Conservation (phyloP, 1,139 yeast genomes). For the Meyerozyma guilliermondii region DNA sequence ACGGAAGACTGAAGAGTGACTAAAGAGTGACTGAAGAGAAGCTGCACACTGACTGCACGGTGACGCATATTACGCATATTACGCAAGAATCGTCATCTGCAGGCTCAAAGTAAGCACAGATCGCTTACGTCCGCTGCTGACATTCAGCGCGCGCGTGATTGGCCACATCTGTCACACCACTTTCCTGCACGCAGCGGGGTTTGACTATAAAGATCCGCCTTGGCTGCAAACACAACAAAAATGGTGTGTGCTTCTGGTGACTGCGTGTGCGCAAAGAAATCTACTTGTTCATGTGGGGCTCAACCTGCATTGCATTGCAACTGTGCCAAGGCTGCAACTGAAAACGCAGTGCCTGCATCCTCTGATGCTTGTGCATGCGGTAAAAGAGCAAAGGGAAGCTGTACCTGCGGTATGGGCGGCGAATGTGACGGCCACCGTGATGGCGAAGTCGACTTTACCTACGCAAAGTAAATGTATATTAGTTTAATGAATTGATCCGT, state of each 20-base stretch:
- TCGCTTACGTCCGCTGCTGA: background rate
- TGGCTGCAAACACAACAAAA: conserved; percentile 5
- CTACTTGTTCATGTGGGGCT: conserved; percentile 49
- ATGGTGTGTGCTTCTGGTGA: conserved; percentile 43
- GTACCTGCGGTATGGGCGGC: conserved; percentile 38
- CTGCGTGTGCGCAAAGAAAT: conserved; percentile 45
- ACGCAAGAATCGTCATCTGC: too few relatives aligned
- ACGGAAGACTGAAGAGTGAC: too few relatives aligned
- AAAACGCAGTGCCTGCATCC: conserved; percentile 34
- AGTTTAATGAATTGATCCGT: background rate
- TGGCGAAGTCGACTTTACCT: conserved; percentile 44
- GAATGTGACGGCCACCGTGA: conserved; percentile 42
- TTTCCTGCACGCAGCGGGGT: background rate
- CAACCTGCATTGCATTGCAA: conserved; percentile 42
- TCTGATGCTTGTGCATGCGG: conserved; percentile 44
- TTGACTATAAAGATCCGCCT: conserved; percentile 4
- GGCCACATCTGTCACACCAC: background rate
- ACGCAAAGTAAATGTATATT: conserved; percentile 20
- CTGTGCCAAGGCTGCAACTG: conserved; percentile 38
- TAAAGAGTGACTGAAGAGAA: too few relatives aligned
- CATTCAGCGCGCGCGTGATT: background rate
- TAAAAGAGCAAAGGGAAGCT: conserved; percentile 33
- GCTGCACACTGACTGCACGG: too few relatives aligned
- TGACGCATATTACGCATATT: too few relatives aligned
- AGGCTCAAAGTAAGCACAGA: too few relatives aligned